Evolutionary conservation across 345 rosid genomes (phyloP), one percentile per base, ranked within the genome.

Genomic region (Syzygium aromaticum): DNA sequence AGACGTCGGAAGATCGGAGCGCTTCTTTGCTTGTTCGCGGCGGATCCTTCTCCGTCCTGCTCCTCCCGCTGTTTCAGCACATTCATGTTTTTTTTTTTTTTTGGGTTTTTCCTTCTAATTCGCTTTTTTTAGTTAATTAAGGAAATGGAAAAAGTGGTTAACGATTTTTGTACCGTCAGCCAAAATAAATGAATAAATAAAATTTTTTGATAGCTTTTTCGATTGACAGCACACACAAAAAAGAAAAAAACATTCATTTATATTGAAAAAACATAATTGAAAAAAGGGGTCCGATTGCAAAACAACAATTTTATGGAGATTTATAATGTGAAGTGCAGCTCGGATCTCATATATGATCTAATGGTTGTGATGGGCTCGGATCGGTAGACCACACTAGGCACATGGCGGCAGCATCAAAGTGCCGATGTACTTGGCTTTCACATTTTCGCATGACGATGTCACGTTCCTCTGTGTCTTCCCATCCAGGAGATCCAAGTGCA

Each of bases 401-500:
- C 95, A 93, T 16, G 95, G 94, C 53, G 94, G 94, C 78, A 94
- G 94, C 77, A 93, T 89, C 85, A 91, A 94, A 77, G 92, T 91
- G 59, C 96, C 95, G 86, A 90, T 88, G 88, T 93, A 92, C 85
- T 90, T 91, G 86, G 92, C 95, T 86, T 87, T 91, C 30, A 93
- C 94, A 88, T 93, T 90, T 88, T 89, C 87, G 87, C 95, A 93
- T 38, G 94, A 90, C 7, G 94, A 91, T 88, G 91, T 91, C 25
- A 87, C 90, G 64, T 64, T 89, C 87, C 87, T 89, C 63, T 88
- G 84, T 78, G 88, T 89, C 51, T 87, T 78, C 85, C 90, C 92
- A 12, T 92, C 87, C 63, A 89, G 91, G 38, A 92, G 89, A 51
- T 91, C 92, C 86, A 93, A 84, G 86, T 88, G 92, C 90, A 94